These are phyloP conservation scores for Acer saccharum DNA, from an alignment of 345 rosid genomes.

Conservation along the genomic window DNA sequence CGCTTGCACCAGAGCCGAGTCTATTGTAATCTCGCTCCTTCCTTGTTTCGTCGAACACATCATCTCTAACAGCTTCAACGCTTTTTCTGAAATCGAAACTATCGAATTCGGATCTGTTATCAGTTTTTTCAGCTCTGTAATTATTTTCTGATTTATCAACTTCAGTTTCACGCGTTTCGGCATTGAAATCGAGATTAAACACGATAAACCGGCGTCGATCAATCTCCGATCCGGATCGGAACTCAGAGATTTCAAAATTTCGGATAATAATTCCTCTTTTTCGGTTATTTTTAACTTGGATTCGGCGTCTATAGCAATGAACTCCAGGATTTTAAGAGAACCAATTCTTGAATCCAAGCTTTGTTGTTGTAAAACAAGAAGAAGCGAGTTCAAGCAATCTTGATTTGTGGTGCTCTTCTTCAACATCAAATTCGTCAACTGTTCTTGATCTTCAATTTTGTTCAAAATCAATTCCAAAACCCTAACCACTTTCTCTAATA, in stretches of 20 bases:
- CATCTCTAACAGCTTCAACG: conserved; percentile 62
- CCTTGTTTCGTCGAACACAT: conserved; percentile 69
- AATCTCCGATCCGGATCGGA: conserved; percentile 46
- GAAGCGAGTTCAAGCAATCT: conserved; percentile 46
- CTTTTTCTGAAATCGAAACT: conserved; percentile 60
- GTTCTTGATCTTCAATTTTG: conserved; percentile 41
- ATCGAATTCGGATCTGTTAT: conserved; percentile 35
- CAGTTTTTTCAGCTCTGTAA: conserved; percentile 45
- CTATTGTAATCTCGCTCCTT: conserved; percentile 49
- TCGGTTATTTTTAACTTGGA: conserved; percentile 60
- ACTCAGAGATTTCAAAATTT: conserved; percentile 39
- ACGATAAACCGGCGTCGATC: conserved; percentile 60
- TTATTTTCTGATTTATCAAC: conserved; percentile 38
- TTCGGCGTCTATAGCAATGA: conserved; percentile 51
- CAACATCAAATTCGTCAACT: conserved; percentile 40
- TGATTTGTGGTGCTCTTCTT: conserved; percentile 19
- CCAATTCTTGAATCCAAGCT: conserved; percentile 51
- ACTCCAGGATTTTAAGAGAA: conserved; percentile 57
- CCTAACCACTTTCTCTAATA: conserved; percentile 42
- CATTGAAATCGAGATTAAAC: conserved; percentile 51
- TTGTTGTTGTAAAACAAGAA: conserved; percentile 46
- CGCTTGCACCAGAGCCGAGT: conserved; percentile 52
- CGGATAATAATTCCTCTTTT: conserved; percentile 50
- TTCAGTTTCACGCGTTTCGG: conserved; percentile 53
- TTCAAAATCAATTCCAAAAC: conserved; percentile 42